A percentile compares a stretch with the other conserved stretches of the same genome.
Evolutionary conservation across 805 yeast genomes (phyloP).

Genomic region (Ogataea saltuana): DNA sequence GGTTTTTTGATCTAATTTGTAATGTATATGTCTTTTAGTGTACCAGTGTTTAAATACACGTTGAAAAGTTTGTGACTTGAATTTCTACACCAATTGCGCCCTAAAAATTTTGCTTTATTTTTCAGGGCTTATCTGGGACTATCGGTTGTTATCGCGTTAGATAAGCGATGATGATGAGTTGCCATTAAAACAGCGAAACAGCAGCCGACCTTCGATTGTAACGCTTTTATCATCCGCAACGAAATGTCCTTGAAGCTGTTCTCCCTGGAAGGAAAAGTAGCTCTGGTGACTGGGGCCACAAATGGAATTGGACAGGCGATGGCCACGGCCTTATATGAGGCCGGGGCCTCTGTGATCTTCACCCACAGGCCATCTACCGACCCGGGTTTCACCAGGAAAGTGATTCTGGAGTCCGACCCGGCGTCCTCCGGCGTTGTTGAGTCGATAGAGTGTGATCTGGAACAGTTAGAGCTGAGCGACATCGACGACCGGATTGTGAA

Average conservation of each 20-base stretch:
- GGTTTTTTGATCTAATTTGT: no score
- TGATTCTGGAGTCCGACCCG: constrained; percentile 30
- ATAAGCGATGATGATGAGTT: no score
- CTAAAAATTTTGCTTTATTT: no score
- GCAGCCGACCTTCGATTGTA: not conserved
- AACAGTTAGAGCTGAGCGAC: constrained; percentile 31
- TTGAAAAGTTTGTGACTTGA: no score
- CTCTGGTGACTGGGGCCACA: constrained; percentile 52
- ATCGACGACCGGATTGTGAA: constrained; percentile 33
- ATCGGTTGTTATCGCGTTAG: no score
- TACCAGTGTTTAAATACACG: no score
- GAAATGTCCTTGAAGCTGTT: constrained; percentile 27
- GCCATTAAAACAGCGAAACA: no score
- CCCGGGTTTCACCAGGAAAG: constrained; percentile 31
- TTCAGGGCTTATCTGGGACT: no score
- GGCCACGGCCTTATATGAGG: constrained; percentile 51
- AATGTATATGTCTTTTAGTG: not conserved
- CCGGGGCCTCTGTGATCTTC: constrained; percentile 44
- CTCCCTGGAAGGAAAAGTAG: constrained; percentile 42
- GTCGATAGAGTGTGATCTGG: constrained; percentile 30
- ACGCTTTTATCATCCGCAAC: not conserved
- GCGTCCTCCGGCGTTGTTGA: constrained; percentile 29
- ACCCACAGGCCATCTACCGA: constrained; percentile 38
- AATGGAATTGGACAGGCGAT: constrained; percentile 56
- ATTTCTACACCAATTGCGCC: no score